Conservation (phyloP, 2,329 filamentous ascomycete species). For the Aspergillus versicolor region DNA sequence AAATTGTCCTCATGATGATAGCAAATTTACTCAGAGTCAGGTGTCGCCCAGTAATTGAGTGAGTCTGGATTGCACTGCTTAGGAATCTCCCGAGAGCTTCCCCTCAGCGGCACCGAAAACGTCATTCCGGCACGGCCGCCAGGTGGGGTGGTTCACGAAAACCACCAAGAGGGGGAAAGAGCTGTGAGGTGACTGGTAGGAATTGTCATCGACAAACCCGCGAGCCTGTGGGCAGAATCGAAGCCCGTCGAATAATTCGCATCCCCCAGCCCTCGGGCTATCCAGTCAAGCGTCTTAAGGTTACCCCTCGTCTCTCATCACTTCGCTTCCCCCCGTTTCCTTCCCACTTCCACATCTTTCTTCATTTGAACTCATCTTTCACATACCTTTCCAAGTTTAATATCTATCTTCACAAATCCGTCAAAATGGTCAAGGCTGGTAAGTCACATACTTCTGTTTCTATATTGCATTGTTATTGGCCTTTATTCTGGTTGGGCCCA, state of each 20-base stretch:
- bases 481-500: slow-evolving; percentile 20
- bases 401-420: slow-evolving; percentile 36
- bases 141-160: slow-evolving; percentile 18
- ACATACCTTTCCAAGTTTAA: slow-evolving; percentile 8
- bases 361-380: slow-evolving; percentile 13
- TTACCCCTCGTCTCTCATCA: slow-evolving; percentile 15
- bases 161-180: slow-evolving; percentile 3
- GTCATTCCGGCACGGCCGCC: slow-evolving; percentile 25
- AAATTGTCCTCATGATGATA: background rate
- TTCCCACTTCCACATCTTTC: slow-evolving; percentile 15
- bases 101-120: slow-evolving; percentile 15
- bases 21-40: background rate
- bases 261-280: background rate
- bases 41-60: too few species aligned
- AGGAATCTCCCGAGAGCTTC: slow-evolving; percentile 17
- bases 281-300: background rate
- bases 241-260: slow-evolving; percentile 6
- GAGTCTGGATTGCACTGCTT: slow-evolving; percentile 18
- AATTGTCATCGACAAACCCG: background rate
- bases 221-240: background rate
- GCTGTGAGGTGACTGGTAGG: background rate
- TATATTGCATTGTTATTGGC: slow-evolving; percentile 17
- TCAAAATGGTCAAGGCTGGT: slow-evolving; percentile 99
- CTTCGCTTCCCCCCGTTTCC: slow-evolving; percentile 18
- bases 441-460: slow-evolving; percentile 45